Evolutionary conservation across 208 protist species (phyloP), one percentile per base, ranked within the genome.

Genomic region (Leishmania guyanensis): DNA sequence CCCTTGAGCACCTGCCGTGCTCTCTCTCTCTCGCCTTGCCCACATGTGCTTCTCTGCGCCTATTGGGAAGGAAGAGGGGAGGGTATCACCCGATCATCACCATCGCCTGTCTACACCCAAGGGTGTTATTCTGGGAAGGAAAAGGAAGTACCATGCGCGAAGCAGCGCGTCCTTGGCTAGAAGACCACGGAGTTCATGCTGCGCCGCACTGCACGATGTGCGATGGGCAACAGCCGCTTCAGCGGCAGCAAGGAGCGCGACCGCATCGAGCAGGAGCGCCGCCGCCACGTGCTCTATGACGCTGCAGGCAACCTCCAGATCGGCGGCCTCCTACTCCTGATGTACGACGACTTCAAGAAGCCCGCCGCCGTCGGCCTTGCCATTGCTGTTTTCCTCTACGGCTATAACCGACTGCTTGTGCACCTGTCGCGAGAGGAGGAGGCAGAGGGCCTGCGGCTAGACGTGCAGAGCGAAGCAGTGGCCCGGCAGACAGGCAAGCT

Each of bases 281-380:
- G 89, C 36, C 89, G 89, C 20, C 86, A 80, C 33, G 85, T 92
- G 66, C 54, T 94, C 6, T 96, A 96, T 80, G 89, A 94, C 77
- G 68, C 70, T 36, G 81, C 82, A 1, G 92, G 92, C 50, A 92
- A 91, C 79, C 85, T 96, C 6, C 84, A 86, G 48, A 39, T 90
- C 3, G 80, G 79, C n/a, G 90, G 90, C 4, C 68, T 92, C 3
- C 26, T 89, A 8, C 81, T 82, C 43, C 66, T 93, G 58, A 51
- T 92, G n/a, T 96, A 90, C 86, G 90, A 92, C 3, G 89, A 94
- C 76, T 92, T 93, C 77, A 79, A 86, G 26, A 75, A 84, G 56
- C 89, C 91, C 0, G 56, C 90, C 50, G 78, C 87, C 12, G 75
- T 79, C 51, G 70, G 90, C 16, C 77, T 82, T 22, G 91, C 83